Evolutionary conservation across 1,139 yeast species (phyloP).

Genomic region (Nakaseomyces uthaithaninus): DNA sequence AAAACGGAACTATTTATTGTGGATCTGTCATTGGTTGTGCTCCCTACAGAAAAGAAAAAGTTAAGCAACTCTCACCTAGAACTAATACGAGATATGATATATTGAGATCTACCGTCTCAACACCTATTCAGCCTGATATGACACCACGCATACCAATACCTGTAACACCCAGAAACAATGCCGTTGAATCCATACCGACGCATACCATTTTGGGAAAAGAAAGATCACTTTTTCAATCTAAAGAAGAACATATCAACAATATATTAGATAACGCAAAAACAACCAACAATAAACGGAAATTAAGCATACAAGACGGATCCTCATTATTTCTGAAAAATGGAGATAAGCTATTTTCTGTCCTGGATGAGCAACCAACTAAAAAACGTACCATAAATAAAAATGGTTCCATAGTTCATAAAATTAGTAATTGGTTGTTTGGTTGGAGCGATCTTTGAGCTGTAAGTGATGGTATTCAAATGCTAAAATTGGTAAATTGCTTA

Average conservation of each 20-base stretch:
- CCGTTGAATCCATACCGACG: not conserved
- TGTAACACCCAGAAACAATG: not conserved
- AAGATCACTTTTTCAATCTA: not conserved
- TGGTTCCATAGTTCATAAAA: slow-evolving; percentile 25
- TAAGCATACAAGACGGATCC: slow-evolving; percentile 7
- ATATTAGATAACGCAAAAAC: slow-evolving; percentile 39
- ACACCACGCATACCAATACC: too few relatives aligned
- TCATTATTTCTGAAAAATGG: slow-evolving; percentile 8
- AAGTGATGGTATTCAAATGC: too few relatives aligned
- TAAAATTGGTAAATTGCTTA: too few relatives aligned
- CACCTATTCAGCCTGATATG: too few relatives aligned
- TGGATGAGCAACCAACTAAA: slow-evolving; percentile 4
- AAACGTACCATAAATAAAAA: slow-evolving; percentile 7
- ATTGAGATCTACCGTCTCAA: too few relatives aligned
- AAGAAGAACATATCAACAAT: not conserved
- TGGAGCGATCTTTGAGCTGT: slow-evolving; percentile 10
- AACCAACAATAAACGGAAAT: slow-evolving; percentile 38
- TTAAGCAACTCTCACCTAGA: slow-evolving; percentile 41
- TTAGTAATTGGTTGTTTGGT: slow-evolving; percentile 9
- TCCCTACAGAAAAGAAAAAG: slow-evolving; percentile 49
- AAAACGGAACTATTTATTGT: slow-evolving; percentile 63
- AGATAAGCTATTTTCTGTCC: slow-evolving; percentile 4
- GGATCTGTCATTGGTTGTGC: slow-evolving; percentile 70
- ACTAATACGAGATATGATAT: too few relatives aligned
- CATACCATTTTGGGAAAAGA: not conserved